Percentiles rank a stretch among this genome's conserved stretches.
phyloP scores from a whole-genome alignment of 2,329 filamentous ascomycete species.

The Botrytis squamosa region DNA sequence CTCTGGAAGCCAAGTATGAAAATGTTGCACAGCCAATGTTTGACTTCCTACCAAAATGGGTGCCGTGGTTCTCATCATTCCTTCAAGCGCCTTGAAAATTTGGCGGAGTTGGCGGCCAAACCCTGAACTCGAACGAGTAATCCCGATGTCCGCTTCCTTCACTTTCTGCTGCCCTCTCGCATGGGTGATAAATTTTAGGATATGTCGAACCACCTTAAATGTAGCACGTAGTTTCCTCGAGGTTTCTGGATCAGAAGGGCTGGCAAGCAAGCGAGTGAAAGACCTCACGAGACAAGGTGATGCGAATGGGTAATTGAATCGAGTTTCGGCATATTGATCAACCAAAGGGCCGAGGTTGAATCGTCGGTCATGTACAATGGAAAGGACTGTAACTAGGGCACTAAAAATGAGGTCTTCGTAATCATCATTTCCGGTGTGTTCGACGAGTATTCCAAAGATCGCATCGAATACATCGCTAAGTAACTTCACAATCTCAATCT shows the following conservation, averaged over 20 bases:
- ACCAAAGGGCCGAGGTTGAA: slow-evolving; percentile 91
- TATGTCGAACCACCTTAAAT: slow-evolving; percentile 90
- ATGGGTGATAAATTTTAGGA: slow-evolving; percentile 92
- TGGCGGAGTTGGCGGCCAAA: slow-evolving; percentile 82
- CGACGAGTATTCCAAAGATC: slow-evolving; percentile 86
- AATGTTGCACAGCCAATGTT: slow-evolving; percentile 91
- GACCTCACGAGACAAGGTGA: slow-evolving; percentile 85
- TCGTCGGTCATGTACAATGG: slow-evolving; percentile 89
- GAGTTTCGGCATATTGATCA: slow-evolving; percentile 82
- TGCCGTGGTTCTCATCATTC: slow-evolving; percentile 82
- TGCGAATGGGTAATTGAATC: slow-evolving; percentile 91
- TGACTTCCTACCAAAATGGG: slow-evolving; percentile 90
- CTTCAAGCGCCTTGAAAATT: slow-evolving; percentile 87
- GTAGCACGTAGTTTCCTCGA: slow-evolving; percentile 84
- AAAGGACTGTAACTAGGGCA: slow-evolving; percentile 82
- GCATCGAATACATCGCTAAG: slow-evolving; percentile 85
- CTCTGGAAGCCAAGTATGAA: slow-evolving; percentile 96
- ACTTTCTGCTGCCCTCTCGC: slow-evolving; percentile 80
- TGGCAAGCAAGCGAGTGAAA: slow-evolving; percentile 78
- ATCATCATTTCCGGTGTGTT: slow-evolving; percentile 86
- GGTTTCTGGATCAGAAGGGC: slow-evolving; percentile 77
- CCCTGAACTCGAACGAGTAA: slow-evolving; percentile 67
- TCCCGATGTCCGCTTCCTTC: slow-evolving; percentile 86
- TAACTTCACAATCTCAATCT: slow-evolving; percentile 96
- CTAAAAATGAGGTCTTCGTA: slow-evolving; percentile 93